Evolutionary conservation across 139 green algal species (phyloP).

Genomic region (Chlorella sp.): DNA sequence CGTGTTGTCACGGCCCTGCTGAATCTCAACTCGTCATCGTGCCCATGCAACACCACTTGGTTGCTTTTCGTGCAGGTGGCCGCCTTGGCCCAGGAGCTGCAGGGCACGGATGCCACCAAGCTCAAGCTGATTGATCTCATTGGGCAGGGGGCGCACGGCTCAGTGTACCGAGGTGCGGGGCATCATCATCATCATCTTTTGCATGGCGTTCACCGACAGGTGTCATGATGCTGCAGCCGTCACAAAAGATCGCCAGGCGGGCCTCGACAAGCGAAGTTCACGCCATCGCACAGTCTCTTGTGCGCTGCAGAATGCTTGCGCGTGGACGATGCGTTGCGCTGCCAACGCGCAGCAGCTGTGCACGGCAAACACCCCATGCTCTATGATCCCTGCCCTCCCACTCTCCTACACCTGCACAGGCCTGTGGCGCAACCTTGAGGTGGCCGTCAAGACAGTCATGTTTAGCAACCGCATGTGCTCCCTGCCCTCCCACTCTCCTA

Average conservation of each 20-base stretch:
- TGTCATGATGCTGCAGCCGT: too few relatives aligned
- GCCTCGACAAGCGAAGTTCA: too few relatives aligned
- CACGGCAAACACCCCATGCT: too few relatives aligned
- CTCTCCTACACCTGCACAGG: background rate
- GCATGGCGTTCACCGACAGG: too few relatives aligned
- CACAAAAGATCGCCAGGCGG: too few relatives aligned
- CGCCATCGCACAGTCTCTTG: too few relatives aligned
- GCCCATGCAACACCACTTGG: background rate
- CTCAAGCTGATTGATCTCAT: conserved; percentile 6
- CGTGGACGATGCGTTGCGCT: too few relatives aligned
- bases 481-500: background rate
- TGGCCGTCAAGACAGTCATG: conserved; percentile 6
- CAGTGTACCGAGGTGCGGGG: background rate
- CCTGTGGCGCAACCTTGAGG: conserved; percentile 2
- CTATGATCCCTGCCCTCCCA: background rate
- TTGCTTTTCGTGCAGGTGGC: background rate
- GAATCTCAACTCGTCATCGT: too few relatives aligned
- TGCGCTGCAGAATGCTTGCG: too few relatives aligned
- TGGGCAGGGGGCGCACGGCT: background rate
- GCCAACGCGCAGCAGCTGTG: too few relatives aligned
- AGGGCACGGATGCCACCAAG: conserved; percentile 1
- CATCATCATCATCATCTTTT: too few relatives aligned
- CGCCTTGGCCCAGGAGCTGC: background rate
- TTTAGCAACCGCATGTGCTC: conserved; percentile 1
- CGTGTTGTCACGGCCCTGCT: too few relatives aligned